A percentile compares a stretch with the other conserved stretches of the same genome.
Evolutionary conservation across 768 basidiomycete genomes (phyloP).

Genomic region (Lentinula edodes): DNA sequence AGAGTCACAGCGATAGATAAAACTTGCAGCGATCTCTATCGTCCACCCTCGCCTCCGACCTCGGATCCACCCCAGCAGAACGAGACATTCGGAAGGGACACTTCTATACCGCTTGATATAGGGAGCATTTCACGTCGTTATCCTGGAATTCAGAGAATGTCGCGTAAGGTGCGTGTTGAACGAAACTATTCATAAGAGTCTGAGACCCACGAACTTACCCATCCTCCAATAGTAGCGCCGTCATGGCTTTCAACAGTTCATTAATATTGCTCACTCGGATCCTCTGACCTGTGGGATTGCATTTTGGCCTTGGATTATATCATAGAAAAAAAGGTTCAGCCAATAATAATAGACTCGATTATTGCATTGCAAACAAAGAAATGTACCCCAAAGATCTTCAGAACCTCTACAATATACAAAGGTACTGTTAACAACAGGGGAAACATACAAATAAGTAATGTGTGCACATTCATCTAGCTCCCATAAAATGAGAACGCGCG

Average conservation of each 20-base stretch:
- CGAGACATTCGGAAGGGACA: not conserved
- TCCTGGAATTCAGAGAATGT: not conserved
- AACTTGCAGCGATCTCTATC: not conserved
- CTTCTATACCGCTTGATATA: not conserved
- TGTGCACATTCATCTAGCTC: slow-evolving; percentile 57
- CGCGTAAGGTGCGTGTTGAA: not conserved
- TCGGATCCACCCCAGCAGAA: not conserved
- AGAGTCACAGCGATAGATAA: not conserved
- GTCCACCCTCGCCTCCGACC: not conserved
- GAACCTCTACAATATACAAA: not conserved
- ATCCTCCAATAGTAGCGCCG: not conserved
- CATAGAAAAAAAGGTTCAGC: too few relatives aligned
- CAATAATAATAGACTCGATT: not conserved
- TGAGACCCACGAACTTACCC: not conserved
- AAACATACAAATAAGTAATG: not conserved
- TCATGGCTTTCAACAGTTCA: not conserved
- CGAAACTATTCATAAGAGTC: not conserved
- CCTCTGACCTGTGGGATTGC: not conserved
- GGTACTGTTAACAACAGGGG: not conserved
- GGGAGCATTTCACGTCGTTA: not conserved
- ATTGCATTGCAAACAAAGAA: not conserved
- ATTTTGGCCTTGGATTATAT: not conserved
- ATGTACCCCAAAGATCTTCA: not conserved
- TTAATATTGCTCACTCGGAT: not conserved
- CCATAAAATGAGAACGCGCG: slow-evolving; percentile 94